These are phyloP conservation scores for Solanum piurae DNA, from an alignment of 257 asterid genomes.

Conservation along the genomic window DNA sequence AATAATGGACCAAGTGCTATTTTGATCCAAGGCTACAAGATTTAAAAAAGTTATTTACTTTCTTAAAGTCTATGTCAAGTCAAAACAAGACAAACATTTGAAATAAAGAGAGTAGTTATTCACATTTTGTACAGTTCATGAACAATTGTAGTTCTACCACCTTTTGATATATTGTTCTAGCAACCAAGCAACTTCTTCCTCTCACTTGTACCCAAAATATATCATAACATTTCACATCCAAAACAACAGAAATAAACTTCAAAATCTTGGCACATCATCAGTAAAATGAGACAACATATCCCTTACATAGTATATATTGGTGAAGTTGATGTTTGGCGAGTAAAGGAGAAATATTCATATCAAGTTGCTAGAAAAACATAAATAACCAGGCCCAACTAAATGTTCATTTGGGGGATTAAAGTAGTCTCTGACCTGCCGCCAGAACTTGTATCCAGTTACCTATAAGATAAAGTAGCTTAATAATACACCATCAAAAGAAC, in stretches of 20 bases:
- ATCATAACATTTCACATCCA: too few relatives aligned
- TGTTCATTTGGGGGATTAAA: conserved; percentile 84
- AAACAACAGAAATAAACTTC: neutral
- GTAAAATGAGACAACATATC: neutral
- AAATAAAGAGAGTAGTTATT: too few relatives aligned
- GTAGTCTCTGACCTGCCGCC: conserved; percentile 92
- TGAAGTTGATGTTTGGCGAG: neutral
- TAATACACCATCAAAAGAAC: neutral
- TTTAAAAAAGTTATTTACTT: too few relatives aligned
- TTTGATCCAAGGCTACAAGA: too few relatives aligned
- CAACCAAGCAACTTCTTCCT: too few relatives aligned
- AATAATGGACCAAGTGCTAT: too few relatives aligned
- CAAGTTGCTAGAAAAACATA: neutral
- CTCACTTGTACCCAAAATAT: too few relatives aligned
- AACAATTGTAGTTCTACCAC: too few relatives aligned
- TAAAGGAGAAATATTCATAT: neutral
- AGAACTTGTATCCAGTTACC: conserved; percentile 87
- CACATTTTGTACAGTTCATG: too few relatives aligned
- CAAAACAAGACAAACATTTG: too few relatives aligned
- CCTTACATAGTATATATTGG: neutral
- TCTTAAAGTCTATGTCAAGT: too few relatives aligned
- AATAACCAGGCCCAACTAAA: neutral
- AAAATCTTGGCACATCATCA: neutral
- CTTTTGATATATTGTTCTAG: too few relatives aligned
- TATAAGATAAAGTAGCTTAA: conserved; percentile 1